Percentiles rank a stretch among this genome's conserved stretches.
phyloP scores from a whole-genome alignment of 2,329 filamentous ascomycete genomes.

The Calonectria naviculata region DNA sequence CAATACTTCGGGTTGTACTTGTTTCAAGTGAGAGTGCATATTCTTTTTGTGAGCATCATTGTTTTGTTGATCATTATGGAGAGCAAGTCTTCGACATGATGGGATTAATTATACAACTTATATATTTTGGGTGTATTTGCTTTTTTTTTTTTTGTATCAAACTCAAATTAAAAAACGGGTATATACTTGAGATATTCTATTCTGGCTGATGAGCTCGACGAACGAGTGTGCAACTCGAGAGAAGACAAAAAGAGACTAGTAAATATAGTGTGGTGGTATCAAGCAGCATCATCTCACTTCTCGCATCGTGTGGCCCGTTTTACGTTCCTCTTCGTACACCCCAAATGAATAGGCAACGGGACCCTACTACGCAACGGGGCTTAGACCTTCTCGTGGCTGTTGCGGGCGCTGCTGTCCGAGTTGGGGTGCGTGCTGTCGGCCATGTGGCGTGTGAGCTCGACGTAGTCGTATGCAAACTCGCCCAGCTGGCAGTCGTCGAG shows the following conservation, averaged over 20 bases:
- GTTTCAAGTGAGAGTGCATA: no score
- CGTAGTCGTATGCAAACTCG: constrained; percentile 87
- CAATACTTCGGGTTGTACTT: no score
- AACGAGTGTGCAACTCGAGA: background rate
- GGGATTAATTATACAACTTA: no score
- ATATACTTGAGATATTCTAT: constrained; percentile 16
- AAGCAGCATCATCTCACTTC: constrained; percentile 15
- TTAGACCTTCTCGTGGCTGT: constrained; percentile 45
- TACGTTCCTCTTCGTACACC: background rate
- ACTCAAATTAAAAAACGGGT: constrained; percentile 12
- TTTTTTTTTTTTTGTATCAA: background rate
- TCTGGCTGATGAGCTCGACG: constrained; percentile 3
- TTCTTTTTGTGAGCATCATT: no score
- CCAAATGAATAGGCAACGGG: background rate
- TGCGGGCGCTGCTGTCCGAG: constrained; percentile 37
- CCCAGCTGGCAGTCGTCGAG: constrained; percentile 81
- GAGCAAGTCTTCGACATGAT: no score
- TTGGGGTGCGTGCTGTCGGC: constrained; percentile 46
- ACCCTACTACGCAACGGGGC: background rate
- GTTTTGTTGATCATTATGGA: no score
- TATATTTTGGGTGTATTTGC: background rate
- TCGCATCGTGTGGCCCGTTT: background rate
- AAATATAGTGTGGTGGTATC: constrained; percentile 19
- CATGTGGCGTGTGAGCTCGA: constrained; percentile 76
- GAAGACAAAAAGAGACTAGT: background rate